Evolutionary conservation across 257 asterid genomes (phyloP), one percentile per base, ranked within the genome.

Genomic region (Plectranthus barbatus): DNA sequence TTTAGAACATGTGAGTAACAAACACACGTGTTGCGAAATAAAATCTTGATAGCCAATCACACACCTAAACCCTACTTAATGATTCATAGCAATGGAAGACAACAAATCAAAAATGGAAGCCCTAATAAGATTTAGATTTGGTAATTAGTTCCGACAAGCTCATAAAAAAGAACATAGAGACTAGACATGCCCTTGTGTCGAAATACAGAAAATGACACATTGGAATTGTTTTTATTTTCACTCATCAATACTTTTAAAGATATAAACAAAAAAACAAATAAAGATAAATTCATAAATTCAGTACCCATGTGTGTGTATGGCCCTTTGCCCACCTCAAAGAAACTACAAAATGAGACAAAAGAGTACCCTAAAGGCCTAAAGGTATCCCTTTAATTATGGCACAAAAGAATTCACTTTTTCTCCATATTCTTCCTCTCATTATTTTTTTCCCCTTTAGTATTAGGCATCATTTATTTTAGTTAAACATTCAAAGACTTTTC

Each of bases 241-340:
- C n/a, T n/a, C n/a, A 40, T 1, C 49, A 57, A 37, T 20, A 13
- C 7, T n/a, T n/a, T n/a, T n/a, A n/a, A n/a, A n/a, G n/a, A n/a
- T n/a, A n/a, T n/a, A n/a, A n/a, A n/a, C 12, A 26, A 15, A 53
- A 7, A 45, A 9, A 18, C 45, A 55, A 61, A 10, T 2, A 26
- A 26, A 51, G 53, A 63, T 50, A 66, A 41, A 63, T 47, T 46
- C 46, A 53, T 5, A 3, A 69, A 26, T 54, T 6, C 18, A 29
- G 56, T 29, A 9, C 48, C 74, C 66, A 66, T 70, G 76, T 73
- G 75, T 73, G 75, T 71, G 54, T 34, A 56, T 56, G 79, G 66
- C 75, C 74, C 76, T 45, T 7, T n/a, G 23, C 57, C 76, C 68
- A 48, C 56, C 48, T 74, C 60, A 62, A 74, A 70, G 64, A 50